Base-by-base conservation (phyloP, 352 stramenopile genomes). In the Phytophthora tentaculata region DNA sequence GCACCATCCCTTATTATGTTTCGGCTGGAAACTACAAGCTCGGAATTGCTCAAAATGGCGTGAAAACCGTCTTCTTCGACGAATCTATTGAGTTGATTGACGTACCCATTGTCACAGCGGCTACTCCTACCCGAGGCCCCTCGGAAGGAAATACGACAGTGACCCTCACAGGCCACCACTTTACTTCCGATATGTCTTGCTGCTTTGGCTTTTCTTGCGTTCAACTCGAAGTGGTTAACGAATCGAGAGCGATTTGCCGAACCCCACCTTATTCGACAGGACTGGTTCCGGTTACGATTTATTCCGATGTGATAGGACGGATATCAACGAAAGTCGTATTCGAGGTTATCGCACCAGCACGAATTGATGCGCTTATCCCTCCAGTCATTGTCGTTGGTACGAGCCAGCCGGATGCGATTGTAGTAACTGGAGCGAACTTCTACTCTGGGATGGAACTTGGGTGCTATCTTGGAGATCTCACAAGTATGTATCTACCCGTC, bases 131-230 rank as follows among this genome's bases (percentile, higher is more conserved):
- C 3, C 29, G 47, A 37, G 83, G 77, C 0, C 22, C 68, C n/a
- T 45, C 23, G 10, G 23, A 24, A 26, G 69, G 67, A 35, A 72
- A 63, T 19, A 83, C 68, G 9, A 35, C 3, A 7, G 47, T 91
- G 5, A 8, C n/a, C n/a, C 16, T 91, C 8, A 22, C 28, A 19
- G 77, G 75, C 3, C 26, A 55, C 9, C 22, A 76, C 29, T 72
- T 87, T 17, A 28, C 29, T 0, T 44, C 56, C 14, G 56, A 66
- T 0, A 79, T 83, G 66, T 54, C 52, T 1, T 90, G 82, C 56
- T 90, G 80, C 44, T 88, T 90, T 66, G 78, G 45, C 5, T 51
- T 53, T n/a, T 16, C 54, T 3, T 90, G 82, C 45, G 48, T 63
- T 16, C 62, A 54, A 14, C 24, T 83, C 1, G n/a, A 17, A 10